phyloP scores from a whole-genome alignment of 2,329 filamentous ascomycete species.

The Corniculantispora saksenae region DNA sequence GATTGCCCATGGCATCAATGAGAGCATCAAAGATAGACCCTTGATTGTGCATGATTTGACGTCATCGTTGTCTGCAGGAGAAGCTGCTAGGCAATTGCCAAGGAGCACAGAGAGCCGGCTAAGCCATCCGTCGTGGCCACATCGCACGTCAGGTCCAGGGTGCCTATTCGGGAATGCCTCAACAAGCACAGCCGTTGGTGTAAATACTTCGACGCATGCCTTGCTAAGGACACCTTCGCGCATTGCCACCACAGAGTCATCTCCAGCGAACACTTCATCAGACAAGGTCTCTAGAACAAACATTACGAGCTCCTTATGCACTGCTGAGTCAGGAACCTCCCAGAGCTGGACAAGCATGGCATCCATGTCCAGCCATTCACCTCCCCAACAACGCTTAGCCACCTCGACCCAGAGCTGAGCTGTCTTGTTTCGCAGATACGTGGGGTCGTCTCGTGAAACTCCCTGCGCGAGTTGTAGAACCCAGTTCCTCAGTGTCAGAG shows the following conservation, averaged over 20 bases:
- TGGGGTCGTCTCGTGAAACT: slow-evolving; percentile 70
- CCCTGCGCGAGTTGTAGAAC: slow-evolving; percentile 76
- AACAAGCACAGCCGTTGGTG: slow-evolving; percentile 71
- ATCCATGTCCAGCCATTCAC: slow-evolving; percentile 95
- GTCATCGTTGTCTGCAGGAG: slow-evolving; percentile 64
- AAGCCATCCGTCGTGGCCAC: slow-evolving; percentile 84
- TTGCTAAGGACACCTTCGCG: slow-evolving; percentile 83
- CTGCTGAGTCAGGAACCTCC: slow-evolving; percentile 64
- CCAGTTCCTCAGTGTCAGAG: slow-evolving; percentile 69
- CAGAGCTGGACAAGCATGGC: slow-evolving; percentile 77
- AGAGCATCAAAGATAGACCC: slow-evolving; percentile 73
- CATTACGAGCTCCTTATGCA: slow-evolving; percentile 82
- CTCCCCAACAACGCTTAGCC: slow-evolving; percentile 89
- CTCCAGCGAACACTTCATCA: slow-evolving; percentile 89
- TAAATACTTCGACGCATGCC: slow-evolving; percentile 91
- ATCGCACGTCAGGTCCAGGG: slow-evolving; percentile 67
- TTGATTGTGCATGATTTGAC: slow-evolving; percentile 73
- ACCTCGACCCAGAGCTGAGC: slow-evolving; percentile 93
- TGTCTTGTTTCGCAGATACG: slow-evolving; percentile 89
- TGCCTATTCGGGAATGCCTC: slow-evolving; percentile 77
- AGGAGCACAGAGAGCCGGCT: slow-evolving; percentile 74
- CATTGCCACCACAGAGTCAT: slow-evolving; percentile 82
- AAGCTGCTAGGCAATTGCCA: slow-evolving; percentile 67
- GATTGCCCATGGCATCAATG: slow-evolving; percentile 84
- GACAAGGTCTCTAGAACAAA: slow-evolving; percentile 88